A percentile compares a stretch with the other conserved stretches of the same genome.
These are phyloP conservation scores for Copromyces sp. DNA, from an alignment of 495 filamentous ascomycete genomes.

Conservation along the genomic window DNA sequence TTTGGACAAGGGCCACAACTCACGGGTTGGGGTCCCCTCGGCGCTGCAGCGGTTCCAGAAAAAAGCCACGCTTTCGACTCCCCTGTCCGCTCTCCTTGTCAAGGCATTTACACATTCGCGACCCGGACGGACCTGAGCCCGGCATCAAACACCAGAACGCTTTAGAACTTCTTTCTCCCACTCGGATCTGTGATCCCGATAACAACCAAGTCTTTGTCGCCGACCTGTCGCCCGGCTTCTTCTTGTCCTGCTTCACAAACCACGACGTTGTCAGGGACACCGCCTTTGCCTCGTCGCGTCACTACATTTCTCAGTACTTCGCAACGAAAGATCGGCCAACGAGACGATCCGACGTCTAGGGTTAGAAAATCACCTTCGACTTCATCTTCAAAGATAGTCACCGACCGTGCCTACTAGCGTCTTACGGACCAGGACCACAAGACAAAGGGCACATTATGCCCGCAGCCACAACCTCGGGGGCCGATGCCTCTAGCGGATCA, in stretches of 20 bases:
- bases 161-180: neutral
- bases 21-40: neutral
- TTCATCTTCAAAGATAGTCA: neutral
- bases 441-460: conserved; percentile 46
- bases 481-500: conserved; percentile 49
- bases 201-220: neutral
- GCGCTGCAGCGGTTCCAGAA: neutral
- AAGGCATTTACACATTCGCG: neutral
- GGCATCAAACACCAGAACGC: neutral
- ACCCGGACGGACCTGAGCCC: neutral
- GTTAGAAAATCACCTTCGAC: neutral
- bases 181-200: neutral
- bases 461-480: conserved; percentile 64
- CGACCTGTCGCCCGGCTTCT: neutral
- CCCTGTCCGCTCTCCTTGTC: neutral
- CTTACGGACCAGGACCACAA: neutral
- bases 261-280: neutral
- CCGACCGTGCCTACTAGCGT: neutral
- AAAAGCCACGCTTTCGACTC: neutral
- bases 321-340: neutral
- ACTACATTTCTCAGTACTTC: neutral
- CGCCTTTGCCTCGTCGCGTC: neutral
- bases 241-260: neutral
- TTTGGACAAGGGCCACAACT: neutral
- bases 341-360: neutral